Conservation (phyloP, 1,284 basidiomycete species). For the Rhodotorula sp. region DNA sequence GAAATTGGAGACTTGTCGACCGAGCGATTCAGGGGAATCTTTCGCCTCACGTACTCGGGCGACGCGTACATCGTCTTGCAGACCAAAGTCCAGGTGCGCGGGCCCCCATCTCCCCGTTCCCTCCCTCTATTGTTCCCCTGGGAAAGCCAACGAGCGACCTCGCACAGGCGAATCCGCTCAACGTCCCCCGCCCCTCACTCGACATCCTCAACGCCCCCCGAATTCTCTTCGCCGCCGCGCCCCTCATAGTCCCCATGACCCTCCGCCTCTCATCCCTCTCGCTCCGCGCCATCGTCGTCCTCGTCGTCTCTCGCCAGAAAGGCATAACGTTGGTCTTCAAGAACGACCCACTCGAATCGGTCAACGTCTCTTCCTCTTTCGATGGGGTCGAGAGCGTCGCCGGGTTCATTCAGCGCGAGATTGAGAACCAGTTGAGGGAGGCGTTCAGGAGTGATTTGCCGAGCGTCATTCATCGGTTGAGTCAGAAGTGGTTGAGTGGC, state of each 20-base stretch:
- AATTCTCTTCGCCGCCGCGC: slow-evolving; percentile 87
- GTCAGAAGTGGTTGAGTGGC: slow-evolving; percentile 79
- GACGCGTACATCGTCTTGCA: slow-evolving; percentile 94
- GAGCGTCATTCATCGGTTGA: slow-evolving; percentile 92
- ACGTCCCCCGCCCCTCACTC: slow-evolving; percentile 69
- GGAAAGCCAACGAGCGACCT: not conserved
- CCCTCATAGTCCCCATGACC: slow-evolving; percentile 95
- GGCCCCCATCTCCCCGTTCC: no score
- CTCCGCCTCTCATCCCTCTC: slow-evolving; percentile 92
- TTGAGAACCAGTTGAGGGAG: slow-evolving; percentile 92
- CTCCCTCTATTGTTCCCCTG: not conserved
- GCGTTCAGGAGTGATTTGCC: slow-evolving; percentile 98
- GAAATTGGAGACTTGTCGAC: slow-evolving; percentile 96
- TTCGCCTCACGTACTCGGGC: slow-evolving; percentile 90
- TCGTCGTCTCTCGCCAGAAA: slow-evolving; percentile 94
- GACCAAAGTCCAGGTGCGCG: slow-evolving; percentile 88
- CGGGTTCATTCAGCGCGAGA: slow-evolving; percentile 93
- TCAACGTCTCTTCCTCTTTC: slow-evolving; percentile 96
- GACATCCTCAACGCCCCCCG: slow-evolving; percentile 70
- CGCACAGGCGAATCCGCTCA: slow-evolving; percentile 84
- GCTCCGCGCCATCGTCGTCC: slow-evolving; percentile 92
- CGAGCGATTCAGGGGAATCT: slow-evolving; percentile 94
- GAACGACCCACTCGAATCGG: slow-evolving; percentile 96
- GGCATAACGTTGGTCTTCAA: slow-evolving; percentile 99
- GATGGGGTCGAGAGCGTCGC: slow-evolving; percentile 98